phyloP scores from a whole-genome alignment of 768 basidiomycete genomes.

The Amanita molliuscula region DNA sequence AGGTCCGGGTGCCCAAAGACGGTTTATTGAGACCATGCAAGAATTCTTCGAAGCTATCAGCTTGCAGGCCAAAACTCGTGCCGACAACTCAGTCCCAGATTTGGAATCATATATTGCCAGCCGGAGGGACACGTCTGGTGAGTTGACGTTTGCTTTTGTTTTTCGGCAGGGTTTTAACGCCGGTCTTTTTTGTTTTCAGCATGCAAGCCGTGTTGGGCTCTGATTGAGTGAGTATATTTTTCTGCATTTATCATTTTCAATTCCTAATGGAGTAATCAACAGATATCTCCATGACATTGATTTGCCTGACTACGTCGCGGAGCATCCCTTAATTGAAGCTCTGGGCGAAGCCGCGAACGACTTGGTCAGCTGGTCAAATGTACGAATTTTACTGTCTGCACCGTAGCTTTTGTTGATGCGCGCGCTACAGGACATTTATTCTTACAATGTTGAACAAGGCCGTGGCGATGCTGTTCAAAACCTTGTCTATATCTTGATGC shows the following conservation, averaged over 20 bases:
- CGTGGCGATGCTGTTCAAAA: slow-evolving; percentile 54
- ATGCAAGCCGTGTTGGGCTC: slow-evolving; percentile 67
- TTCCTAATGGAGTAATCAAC: slow-evolving; percentile 1
- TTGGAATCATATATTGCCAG: slow-evolving; percentile 66
- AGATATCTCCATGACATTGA: slow-evolving; percentile 60
- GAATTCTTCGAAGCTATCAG: slow-evolving; percentile 62
- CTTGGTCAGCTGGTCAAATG: slow-evolving; percentile 78
- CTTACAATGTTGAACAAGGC: slow-evolving; percentile 68
- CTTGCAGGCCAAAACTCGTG: slow-evolving; percentile 51
- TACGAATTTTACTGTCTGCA: slow-evolving; percentile 20
- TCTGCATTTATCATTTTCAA: neutral
- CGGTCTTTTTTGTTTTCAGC: slow-evolving; percentile 16
- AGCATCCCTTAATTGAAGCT: slow-evolving; percentile 48
- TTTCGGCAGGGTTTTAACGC: slow-evolving; percentile 1
- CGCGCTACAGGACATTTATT: slow-evolving; percentile 52
- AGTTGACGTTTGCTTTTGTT: slow-evolving; percentile 12
- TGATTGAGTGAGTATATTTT: slow-evolving; percentile 46
- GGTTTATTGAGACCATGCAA: slow-evolving; percentile 62
- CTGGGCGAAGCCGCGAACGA: slow-evolving; percentile 67
- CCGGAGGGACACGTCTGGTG: slow-evolving; percentile 65
- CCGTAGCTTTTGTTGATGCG: slow-evolving; percentile 5
- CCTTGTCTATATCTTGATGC: slow-evolving; percentile 64
- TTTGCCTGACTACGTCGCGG: slow-evolving; percentile 60
- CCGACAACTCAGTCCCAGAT: slow-evolving; percentile 44
- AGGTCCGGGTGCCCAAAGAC: slow-evolving; percentile 46